These are phyloP conservation scores for Gnetum montanum DNA, from an alignment of 75 land plant genomes.

Conservation along the genomic window DNA sequence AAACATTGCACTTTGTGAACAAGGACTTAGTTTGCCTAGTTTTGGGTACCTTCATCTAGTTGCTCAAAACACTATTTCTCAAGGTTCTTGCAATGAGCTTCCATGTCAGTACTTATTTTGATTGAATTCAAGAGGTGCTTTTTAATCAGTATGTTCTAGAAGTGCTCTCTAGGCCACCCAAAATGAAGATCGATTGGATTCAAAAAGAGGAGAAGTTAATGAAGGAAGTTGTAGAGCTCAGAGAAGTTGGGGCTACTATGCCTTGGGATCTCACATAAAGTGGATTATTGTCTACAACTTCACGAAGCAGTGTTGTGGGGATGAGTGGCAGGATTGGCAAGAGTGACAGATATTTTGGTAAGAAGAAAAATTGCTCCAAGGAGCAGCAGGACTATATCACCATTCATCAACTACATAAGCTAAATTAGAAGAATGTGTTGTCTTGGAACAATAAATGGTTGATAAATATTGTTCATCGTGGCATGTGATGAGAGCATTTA, in stretches of 20 bases:
- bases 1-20: constrained; percentile 28
- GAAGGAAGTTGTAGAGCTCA: constrained; percentile 39
- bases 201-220: constrained; percentile 31
- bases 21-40: constrained; percentile 50
- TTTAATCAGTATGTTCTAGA: constrained; percentile 74
- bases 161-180: constrained; percentile 57
- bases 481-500: constrained; percentile 43
- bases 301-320: constrained; percentile 3
- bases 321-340: constrained; percentile 7
- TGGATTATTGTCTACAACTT: background rate
- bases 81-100: no score
- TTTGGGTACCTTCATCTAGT: constrained; percentile 20
- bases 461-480: constrained; percentile 49
- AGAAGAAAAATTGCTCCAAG: no score
- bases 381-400: constrained; percentile 22
- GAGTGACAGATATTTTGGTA: constrained; percentile 14
- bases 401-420: constrained; percentile 53
- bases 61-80: no score
- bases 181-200: constrained; percentile 20
- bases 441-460: constrained; percentile 77
- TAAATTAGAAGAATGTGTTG: constrained; percentile 59
- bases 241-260: constrained; percentile 45
- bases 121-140: constrained; percentile 65
- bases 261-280: constrained; percentile 23
- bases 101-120: constrained; percentile 75